Conservation (phyloP, 768 basidiomycete species). For the Boletus speciosus region DNA sequence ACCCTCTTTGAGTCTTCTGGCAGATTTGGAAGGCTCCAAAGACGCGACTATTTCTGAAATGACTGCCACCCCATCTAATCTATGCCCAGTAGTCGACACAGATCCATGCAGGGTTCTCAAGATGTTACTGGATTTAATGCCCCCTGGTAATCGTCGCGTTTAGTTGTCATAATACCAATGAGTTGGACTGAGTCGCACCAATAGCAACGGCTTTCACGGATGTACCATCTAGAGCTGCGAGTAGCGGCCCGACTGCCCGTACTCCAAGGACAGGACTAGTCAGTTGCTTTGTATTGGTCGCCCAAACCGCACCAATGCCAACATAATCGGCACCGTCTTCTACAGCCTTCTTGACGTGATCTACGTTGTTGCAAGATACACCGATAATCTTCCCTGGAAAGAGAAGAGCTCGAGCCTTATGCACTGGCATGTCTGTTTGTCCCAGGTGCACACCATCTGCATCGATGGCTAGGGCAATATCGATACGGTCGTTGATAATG, state of each 20-base stretch:
- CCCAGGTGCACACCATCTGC: conserved; percentile 86
- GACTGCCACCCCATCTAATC: conserved; percentile 81
- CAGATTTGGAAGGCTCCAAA: conserved; percentile 46
- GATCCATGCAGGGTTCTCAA: conserved; percentile 72
- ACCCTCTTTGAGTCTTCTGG: conserved; percentile 42
- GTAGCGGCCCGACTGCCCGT: conserved; percentile 63
- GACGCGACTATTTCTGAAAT: conserved; percentile 85
- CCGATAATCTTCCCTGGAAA: conserved; percentile 74
- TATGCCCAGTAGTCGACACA: conserved; percentile 51
- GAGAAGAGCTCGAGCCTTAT: conserved; percentile 62
- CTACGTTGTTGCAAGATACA: conserved; percentile 67
- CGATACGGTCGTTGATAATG: conserved; percentile 85
- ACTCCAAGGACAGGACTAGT: conserved; percentile 65
- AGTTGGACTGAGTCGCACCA: conserved; percentile 45
- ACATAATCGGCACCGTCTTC: conserved; percentile 76
- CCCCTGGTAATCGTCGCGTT: conserved; percentile 49
- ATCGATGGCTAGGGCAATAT: conserved; percentile 75
- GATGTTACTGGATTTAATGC: conserved; percentile 78
- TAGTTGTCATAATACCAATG: neutral
- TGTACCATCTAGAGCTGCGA: conserved; percentile 62
- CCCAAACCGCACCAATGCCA: conserved; percentile 83
- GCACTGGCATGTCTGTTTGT: conserved; percentile 79
- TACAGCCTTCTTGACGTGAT: conserved; percentile 62
- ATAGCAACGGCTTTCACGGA: conserved; percentile 76
- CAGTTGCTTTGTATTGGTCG: conserved; percentile 75